phyloP scores from a whole-genome alignment of 805 yeast genomes.

The Schizosaccharomyces lindneri region DNA sequence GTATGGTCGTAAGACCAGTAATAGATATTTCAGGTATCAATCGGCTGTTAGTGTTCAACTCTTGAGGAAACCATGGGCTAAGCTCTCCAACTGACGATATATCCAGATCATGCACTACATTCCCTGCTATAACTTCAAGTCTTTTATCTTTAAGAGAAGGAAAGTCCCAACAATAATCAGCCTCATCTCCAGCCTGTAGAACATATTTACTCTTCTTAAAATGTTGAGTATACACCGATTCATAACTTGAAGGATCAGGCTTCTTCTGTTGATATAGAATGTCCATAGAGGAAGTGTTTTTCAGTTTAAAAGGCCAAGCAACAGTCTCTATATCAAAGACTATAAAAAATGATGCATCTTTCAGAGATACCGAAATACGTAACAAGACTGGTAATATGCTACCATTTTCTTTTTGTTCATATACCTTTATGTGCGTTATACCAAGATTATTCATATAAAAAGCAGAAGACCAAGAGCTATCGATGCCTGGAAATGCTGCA shows the following conservation, averaged over 20 bases:
- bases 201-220: neutral
- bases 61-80: neutral
- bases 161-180: neutral
- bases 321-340: slow-evolving; percentile 46
- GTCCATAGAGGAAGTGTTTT: slow-evolving; percentile 70
- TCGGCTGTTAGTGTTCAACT: neutral
- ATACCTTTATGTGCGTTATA: slow-evolving; percentile 45
- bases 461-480: slow-evolving; percentile 55
- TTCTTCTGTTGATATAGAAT: slow-evolving; percentile 68
- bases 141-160: neutral
- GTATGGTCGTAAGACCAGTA: neutral
- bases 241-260: slow-evolving; percentile 20
- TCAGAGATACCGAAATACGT: slow-evolving; percentile 50
- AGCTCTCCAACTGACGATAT: neutral
- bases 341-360: slow-evolving; percentile 58
- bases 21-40: neutral
- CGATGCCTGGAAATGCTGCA: neutral
- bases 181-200: neutral
- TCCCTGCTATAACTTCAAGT: neutral
- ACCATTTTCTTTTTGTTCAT: slow-evolving; percentile 20
- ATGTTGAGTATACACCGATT: neutral
- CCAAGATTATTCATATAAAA: slow-evolving; percentile 70
- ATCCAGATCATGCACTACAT: neutral
- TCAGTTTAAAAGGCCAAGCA: slow-evolving; percentile 77
- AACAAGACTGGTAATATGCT: slow-evolving; percentile 28